phyloP scores from a whole-genome alignment of 108 stramenopile genomes.

The Stephanodiscus minutulus region DNA sequence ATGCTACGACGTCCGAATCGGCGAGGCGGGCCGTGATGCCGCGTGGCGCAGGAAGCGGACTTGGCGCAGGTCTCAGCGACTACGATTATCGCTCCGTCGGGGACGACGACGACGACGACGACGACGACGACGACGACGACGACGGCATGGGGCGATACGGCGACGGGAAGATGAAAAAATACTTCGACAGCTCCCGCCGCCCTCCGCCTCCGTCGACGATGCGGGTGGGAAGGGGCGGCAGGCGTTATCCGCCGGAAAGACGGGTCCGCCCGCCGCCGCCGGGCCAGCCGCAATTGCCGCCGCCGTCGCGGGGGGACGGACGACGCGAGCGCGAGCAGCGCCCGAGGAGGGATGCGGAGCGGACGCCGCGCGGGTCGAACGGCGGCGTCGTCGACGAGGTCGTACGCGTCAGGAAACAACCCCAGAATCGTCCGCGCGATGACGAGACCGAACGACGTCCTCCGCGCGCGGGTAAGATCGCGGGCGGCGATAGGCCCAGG shows the following conservation, averaged over 20 bases:
- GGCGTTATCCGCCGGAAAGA: background rate
- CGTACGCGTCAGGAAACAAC: background rate
- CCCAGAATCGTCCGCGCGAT: too few relatives aligned
- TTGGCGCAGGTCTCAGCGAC: background rate
- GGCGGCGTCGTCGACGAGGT: background rate
- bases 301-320: background rate
- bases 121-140: conserved; percentile 9
- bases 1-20: background rate
- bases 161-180: background rate
- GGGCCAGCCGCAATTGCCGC: background rate
- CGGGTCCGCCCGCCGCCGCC: background rate
- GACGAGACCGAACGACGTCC: background rate
- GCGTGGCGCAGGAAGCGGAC: too few relatives aligned
- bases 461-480: background rate
- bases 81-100: background rate
- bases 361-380: too few relatives aligned
- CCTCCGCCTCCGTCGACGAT: background rate
- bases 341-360: background rate
- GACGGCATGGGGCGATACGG: conserved; percentile 1
- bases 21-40: background rate
- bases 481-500: background rate
- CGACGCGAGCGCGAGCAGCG: background rate
- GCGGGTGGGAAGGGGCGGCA: background rate
- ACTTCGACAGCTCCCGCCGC: background rate
- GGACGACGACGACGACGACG: background rate